phyloP scores from a whole-genome alignment of 257 asterid genomes.

The Rauvolfia tetraphylla region DNA sequence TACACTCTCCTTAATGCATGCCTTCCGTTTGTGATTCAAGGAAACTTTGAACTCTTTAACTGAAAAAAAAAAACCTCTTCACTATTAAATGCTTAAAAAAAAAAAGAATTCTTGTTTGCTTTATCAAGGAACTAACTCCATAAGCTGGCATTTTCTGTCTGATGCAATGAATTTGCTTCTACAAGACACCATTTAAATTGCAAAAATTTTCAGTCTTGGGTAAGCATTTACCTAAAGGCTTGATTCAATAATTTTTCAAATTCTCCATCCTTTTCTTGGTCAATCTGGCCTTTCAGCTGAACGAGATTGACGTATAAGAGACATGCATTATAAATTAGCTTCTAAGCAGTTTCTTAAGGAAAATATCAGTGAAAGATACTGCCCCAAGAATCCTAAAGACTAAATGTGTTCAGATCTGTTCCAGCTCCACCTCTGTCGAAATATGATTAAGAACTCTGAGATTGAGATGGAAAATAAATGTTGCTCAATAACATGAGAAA shows the following conservation, averaged over 20 bases:
- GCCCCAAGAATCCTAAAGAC: background rate
- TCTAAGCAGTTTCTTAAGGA: background rate
- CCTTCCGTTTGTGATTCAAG: background rate
- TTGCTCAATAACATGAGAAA: background rate
- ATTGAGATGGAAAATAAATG: background rate
- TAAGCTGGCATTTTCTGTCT: background rate
- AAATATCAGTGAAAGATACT: background rate
- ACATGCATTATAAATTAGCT: background rate
- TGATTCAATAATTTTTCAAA: background rate
- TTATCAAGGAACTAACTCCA: background rate
- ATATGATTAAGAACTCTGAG: background rate
- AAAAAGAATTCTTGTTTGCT: too few relatives aligned
- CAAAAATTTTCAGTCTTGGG: background rate
- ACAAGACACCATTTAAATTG: background rate
- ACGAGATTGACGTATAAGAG: background rate
- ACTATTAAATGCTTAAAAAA: background rate
- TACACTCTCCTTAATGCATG: constrained; percentile 15
- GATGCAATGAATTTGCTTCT: background rate
- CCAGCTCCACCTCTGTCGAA: background rate
- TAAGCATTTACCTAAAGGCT: background rate
- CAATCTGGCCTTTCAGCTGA: background rate
- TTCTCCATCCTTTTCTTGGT: background rate
- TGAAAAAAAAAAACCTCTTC: background rate
- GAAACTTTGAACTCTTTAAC: background rate
- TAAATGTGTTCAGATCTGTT: background rate